Base-by-base conservation (phyloP, 768 basidiomycete genomes). In the Kondoa malvinella region DNA sequence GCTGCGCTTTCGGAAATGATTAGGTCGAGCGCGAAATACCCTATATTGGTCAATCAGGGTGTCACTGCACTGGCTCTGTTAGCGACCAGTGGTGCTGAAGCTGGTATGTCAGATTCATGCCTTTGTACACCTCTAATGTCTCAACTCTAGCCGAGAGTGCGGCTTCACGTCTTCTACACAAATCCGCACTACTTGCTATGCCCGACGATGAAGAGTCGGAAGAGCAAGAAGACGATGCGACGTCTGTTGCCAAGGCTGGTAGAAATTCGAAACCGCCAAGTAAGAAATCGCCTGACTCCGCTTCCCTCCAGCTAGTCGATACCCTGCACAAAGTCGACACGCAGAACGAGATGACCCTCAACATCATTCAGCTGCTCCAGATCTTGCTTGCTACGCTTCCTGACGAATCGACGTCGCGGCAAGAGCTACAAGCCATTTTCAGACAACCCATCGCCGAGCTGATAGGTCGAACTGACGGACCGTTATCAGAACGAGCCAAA, bases 11-110 rank as follows among this genome's bases (percentile, higher is more conserved):
- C 84, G 0, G 83, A 82, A 66, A 83, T 95, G 67, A 80, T 92
- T 21, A 83, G 83, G 29, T 82, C 86, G 70, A 89, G 88, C 74
- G 83, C 81, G 70, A 86, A 85, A 75, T 90, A 89, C 75, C 86
- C 88, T 1, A 80, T 90, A 56, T 80, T 97, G 33, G 82, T 95
- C 66, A 94, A 91, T 72, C 94, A 97, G 76, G 88, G 86, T 1
- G 80, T 92, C 26, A 83, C 95, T 57, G 88, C 88, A 2, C 77
- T 94, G 69, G 88, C 86, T 56, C 76, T 96, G 63, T 77, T 96
- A 68, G 84, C 59, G 25, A 62, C 69, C 25, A 69, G 66, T 2
- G 56, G 33, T 16, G 1, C 15, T 21, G 57, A 32, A 17, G 64
- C 58, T 66, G 59, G 61, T 63, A n/a, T 21, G 61, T 29, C 8